Base-by-base conservation (phyloP, 2,329 filamentous ascomycete genomes). In the Rhynchosporium graminicola region DNA sequence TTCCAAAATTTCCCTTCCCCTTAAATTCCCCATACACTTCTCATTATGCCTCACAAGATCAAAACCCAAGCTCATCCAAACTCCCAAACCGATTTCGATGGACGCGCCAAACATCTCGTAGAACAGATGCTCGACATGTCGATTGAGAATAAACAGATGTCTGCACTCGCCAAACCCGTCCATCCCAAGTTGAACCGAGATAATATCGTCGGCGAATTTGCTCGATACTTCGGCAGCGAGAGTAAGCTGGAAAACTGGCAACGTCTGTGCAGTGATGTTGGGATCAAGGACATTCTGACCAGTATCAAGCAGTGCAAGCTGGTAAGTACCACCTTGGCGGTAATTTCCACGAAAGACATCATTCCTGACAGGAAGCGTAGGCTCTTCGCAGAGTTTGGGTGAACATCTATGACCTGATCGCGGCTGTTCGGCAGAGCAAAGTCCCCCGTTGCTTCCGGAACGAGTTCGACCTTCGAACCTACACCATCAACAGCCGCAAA, bases 341-440 rank as follows among this genome's bases (percentile, higher is more conserved):
- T 6, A 6, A 9, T 20, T n/a, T 12, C 4, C 26, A 13, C 20
- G 20, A 42, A 15, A 28, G 7, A 36, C 29, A 38, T 3, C 6
- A 3, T 43, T 29, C 13, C 46, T 29, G 40, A 20, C 15, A 38
- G 8, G 29, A 2, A 20, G 2, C 12, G 29, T 4, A 82, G 80
- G 78, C 75, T 3, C 70, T 82, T 1, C 68, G 68, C n/a, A 65
- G 54, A 0, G 71, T 82, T 4, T 76, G 77, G 69, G 75, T 83
- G 62, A 83, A 83, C 62, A 83, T 83, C 43, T 64, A 63, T 33
- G 81, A 84, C 69, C 80, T 84, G 61, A 69, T 84, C 6, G 65
- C 72, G 0, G 76, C 75, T 9, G 59, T 76, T 29, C 60, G 43
- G n/a, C 65, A 62, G 12, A 73, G 71, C 0, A 58, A 46, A 26